A percentile compares a stretch with the other conserved stretches of the same genome.
These are phyloP conservation scores for Mucor piriformis DNA, from an alignment of 371 early-diverging fungal genomes.

Conservation along the genomic window DNA sequence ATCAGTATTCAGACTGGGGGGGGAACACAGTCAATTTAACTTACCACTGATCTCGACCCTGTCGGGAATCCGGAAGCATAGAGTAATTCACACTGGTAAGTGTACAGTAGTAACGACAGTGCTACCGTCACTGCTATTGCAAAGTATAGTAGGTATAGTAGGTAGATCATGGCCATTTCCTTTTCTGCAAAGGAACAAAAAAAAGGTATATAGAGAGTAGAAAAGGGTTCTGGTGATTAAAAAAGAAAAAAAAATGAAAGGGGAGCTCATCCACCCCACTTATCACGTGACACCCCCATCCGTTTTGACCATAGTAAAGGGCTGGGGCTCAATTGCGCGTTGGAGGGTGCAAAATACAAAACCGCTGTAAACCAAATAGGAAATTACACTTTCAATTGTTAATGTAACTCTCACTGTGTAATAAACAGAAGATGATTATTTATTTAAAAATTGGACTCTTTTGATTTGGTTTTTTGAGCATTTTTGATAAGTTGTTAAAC, in stretches of 20 bases:
- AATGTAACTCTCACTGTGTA: too few relatives aligned
- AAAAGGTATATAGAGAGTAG: conserved; percentile 4
- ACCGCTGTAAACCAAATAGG: too few relatives aligned
- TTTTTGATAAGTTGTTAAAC: too few relatives aligned
- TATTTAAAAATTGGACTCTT: too few relatives aligned
- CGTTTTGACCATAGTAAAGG: neutral
- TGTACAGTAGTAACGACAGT: conserved; percentile 35
- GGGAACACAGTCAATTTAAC: neutral
- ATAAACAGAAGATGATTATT: too few relatives aligned
- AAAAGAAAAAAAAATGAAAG: too few relatives aligned
- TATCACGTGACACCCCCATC: conserved; percentile 35
- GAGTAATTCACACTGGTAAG: conserved; percentile 48
- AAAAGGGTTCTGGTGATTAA: too few relatives aligned
- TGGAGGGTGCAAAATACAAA: too few relatives aligned
- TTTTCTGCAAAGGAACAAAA: conserved; percentile 11
- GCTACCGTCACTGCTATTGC: conserved; percentile 31
- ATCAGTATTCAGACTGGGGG: neutral
- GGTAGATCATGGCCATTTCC: conserved; percentile 18
- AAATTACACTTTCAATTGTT: too few relatives aligned
- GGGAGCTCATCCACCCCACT: conserved; percentile 37
- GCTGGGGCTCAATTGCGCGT: too few relatives aligned
- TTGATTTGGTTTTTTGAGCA: too few relatives aligned
- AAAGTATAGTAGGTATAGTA: conserved; percentile 30
- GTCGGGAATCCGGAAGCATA: conserved; percentile 51
- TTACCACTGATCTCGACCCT: conserved; percentile 47